These are phyloP conservation scores for Nevesoporus exiguus DNA, from an alignment of 768 basidiomycete genomes.

Conservation along the genomic window DNA sequence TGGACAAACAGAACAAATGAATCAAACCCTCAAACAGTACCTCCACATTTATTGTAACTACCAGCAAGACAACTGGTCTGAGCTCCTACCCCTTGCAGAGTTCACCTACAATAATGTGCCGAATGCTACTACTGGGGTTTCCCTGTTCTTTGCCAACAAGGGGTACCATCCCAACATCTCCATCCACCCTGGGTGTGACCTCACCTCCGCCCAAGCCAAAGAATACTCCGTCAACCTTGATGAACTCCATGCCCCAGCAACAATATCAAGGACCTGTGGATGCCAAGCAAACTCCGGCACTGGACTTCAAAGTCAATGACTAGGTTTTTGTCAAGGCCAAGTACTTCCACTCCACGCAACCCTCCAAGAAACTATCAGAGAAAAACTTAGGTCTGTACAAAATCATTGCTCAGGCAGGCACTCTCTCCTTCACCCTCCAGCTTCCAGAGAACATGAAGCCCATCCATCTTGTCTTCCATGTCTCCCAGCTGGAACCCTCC, in stretches of 20 bases:
- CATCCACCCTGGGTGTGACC: neutral
- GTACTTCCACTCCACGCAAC: neutral
- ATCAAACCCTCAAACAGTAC: neutral
- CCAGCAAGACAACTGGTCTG: constrained; percentile 2
- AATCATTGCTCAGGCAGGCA: neutral
- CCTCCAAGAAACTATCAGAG: neutral
- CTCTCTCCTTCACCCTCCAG: neutral
- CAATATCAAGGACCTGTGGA: neutral
- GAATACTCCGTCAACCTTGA: neutral
- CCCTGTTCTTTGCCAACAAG: neutral
- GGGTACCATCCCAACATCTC: neutral
- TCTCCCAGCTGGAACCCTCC: neutral
- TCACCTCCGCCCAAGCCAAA: neutral
- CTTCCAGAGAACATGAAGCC: neutral
- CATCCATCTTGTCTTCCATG: neutral
- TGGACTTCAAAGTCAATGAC: neutral
- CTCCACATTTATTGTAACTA: neutral
- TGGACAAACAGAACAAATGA: neutral
- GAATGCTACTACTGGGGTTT: neutral
- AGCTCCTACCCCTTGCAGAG: neutral
- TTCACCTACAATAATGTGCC: neutral
- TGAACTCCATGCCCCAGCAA: neutral
- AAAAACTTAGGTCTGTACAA: neutral
- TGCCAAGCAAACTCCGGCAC: neutral
- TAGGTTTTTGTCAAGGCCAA: neutral